Evolutionary conservation across 2,329 filamentous ascomycete genomes (phyloP), one percentile per base, ranked within the genome.

Genomic region (Colletotrichum chrysophilum): DNA sequence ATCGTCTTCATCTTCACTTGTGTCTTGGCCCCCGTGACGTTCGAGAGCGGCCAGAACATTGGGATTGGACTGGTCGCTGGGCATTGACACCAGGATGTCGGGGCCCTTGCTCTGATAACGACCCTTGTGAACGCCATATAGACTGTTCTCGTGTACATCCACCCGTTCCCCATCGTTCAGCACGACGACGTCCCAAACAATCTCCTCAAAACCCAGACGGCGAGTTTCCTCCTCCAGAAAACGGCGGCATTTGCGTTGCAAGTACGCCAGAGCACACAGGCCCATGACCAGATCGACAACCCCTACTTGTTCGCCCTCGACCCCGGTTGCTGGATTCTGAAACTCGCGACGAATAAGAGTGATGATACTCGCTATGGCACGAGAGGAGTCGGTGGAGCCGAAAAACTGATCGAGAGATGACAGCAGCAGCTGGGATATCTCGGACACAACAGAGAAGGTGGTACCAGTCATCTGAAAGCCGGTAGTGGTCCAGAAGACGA

Each of bases 111-210:
- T 64, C 70, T 79, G 30, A 66, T 82, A 80, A 7, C 76, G 75
- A 5, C 80, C 79, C 5, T 77, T 75, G 73, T 84, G 81, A 6
- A 80, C 77, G 4, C 82, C 82, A 62, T 84, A 83, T 2, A 85
- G 66, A 26, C 80, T 83, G 28, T 84, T 83, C 14, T 86, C 85
- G 67, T 86, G 84, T 6, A 92, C 84, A 76, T 93, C 91, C 34
- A 93, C 88, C 43, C 90, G 87, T 61, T 88, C 86, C 10, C 90
- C 90, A 78, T 92, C 87, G 74, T 90, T 88, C 18, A 93, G 84
- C 0, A 94, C 90, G 9, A 94, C 91, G 4, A 93, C 89, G 79
- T 94, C 92, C 92, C 92, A 94, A 10, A 94, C 86, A 3, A 91
- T 83, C 76, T 93, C 90, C 72, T 93, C 90, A 21, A 86, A 85